phyloP scores from a whole-genome alignment of 306 rosid genomes.

The Castanopsis chinensis region DNA sequence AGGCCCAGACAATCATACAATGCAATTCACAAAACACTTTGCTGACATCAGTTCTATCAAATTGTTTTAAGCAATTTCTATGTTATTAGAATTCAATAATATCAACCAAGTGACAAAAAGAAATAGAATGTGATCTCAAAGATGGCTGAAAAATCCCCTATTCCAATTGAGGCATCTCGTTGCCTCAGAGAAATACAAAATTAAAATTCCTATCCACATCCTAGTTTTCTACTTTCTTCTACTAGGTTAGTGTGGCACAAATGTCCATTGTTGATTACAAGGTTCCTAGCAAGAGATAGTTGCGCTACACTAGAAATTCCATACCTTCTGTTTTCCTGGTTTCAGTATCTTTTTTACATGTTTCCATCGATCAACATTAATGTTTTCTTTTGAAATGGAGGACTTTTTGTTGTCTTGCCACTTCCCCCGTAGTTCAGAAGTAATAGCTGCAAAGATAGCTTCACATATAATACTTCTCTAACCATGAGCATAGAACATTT shows the following conservation, averaged over 20 bases:
- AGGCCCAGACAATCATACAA: neutral
- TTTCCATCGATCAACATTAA: conserved; percentile 75
- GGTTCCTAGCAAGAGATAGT: neutral
- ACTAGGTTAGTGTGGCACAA: neutral
- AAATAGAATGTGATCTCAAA: neutral
- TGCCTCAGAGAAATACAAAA: neutral
- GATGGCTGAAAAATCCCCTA: neutral
- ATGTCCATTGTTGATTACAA: neutral
- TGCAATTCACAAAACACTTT: neutral
- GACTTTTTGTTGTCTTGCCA: conserved; percentile 75
- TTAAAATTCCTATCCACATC: neutral
- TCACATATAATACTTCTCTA: conserved; percentile 3
- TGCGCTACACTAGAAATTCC: neutral
- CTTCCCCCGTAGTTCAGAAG: conserved; percentile 80
- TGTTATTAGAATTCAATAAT: neutral
- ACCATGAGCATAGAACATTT: neutral
- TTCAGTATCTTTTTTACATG: conserved; percentile 71
- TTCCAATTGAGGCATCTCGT: neutral
- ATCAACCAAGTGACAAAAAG: neutral
- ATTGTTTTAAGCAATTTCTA: neutral
- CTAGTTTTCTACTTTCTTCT: neutral
- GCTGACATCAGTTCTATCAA: neutral
- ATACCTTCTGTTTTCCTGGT: conserved; percentile 76
- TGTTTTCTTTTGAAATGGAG: conserved; percentile 60
- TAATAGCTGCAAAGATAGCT: conserved; percentile 60